Evolutionary conservation across 1,139 yeast genomes (phyloP), one percentile per base, ranked within the genome.

Genomic region (Scheffersomyces illinoinensis): DNA sequence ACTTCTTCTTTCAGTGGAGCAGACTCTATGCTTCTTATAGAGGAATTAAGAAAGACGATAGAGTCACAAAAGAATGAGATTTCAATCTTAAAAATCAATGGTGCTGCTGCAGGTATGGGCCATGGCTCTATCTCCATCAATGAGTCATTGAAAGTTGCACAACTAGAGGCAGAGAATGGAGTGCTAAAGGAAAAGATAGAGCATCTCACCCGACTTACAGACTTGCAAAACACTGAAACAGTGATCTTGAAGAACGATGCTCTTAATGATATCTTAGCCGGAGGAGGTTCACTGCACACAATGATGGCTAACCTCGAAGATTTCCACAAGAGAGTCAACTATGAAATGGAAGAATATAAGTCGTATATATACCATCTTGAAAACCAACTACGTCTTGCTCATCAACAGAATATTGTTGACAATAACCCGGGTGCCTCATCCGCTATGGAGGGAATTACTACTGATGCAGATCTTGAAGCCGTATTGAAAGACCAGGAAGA

Each of bases 181-280:
- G 79, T 89, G 1, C 71, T 89, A 48, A 79, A 82, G 58, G 95
- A 90, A 65, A 84, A 85, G 63, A 76, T 89, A n/a, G 93, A 89
- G 62, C 95, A 90, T 69, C 74, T 86, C 53, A 83, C 85, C 12
- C 76, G 95, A 59, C 72, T 89, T 48, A 83, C 86, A 50, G 91
- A 88, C 65, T 79, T 86, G 54, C 84, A 81, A 57, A 79, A 79
- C 59, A 83, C 89, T 0, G 89, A 85, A 62, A 81, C 84, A 7
- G 76, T 83, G 4, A 81, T 84, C 14, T 72, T 84, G 50, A 83
- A 85, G 61, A 85, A 85, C 64, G 89, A 86, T 59, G 73, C 85
- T 0, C 69, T 86, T 56, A 85, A 85, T 64, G 85, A 83, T 58
- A 73, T 87, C 47, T 69, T 82, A 21, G 68, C 76, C 1, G 77